phyloP scores from a whole-genome alignment of 306 rosid genomes.

The Trifolium pratense region DNA sequence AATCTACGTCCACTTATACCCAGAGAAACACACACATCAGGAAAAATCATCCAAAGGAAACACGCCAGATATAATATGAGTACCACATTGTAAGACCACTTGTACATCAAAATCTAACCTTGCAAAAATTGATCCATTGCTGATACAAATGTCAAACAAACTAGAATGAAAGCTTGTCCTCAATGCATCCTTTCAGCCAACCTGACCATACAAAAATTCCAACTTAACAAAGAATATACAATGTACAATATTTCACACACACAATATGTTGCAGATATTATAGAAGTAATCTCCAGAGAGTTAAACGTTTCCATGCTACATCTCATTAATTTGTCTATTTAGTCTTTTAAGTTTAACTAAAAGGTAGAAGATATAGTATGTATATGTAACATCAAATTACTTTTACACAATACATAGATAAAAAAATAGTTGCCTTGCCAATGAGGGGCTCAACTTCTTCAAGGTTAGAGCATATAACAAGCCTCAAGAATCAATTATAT shows the following conservation, averaged over 20 bases:
- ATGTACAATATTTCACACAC: not conserved
- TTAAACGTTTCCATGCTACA: conserved; percentile 2
- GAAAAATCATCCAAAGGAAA: not conserved
- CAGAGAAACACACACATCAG: not conserved
- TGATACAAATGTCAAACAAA: conserved; percentile 25
- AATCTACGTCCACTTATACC: not conserved
- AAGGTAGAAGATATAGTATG: not conserved
- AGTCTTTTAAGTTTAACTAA: conserved; percentile 6
- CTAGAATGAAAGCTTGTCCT: conserved; percentile 17
- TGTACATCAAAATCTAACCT: conserved; percentile 25
- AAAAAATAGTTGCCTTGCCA: too few species aligned
- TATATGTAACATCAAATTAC: conserved; percentile 1
- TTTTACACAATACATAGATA: not conserved
- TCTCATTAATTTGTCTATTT: conserved; percentile 2
- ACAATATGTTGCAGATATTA: not conserved
- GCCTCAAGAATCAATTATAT: not conserved
- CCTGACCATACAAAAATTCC: not conserved
- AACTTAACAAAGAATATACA: conserved; percentile 12
- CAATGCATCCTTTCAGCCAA: not conserved
- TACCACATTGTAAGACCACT: conserved; percentile 7
- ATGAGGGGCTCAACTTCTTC: conserved; percentile 1
- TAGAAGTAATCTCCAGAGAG: conserved; percentile 13
- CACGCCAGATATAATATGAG: conserved; percentile 1
- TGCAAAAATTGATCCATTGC: conserved; percentile 8
- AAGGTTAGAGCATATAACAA: not conserved